These are phyloP conservation scores for Talaromyces sp. DNA, from an alignment of 2,329 filamentous ascomycete genomes.

Conservation along the genomic window DNA sequence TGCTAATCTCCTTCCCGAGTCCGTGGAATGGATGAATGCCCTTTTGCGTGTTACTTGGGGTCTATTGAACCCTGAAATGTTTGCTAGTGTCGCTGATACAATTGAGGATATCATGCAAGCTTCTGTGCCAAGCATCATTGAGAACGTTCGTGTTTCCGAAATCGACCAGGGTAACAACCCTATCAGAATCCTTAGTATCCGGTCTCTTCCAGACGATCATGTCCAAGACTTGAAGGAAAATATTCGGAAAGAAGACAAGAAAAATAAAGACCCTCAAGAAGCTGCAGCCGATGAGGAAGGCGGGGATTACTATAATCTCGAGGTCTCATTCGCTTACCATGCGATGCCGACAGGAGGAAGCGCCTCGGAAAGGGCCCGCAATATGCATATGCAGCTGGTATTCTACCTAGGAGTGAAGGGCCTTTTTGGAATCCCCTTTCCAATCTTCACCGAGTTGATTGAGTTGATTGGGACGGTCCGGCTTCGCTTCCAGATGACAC, in stretches of 20 bases:
- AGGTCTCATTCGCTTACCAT: constrained; percentile 87
- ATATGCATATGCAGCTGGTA: constrained; percentile 95
- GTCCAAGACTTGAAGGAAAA: constrained; percentile 77
- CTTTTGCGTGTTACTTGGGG: constrained; percentile 81
- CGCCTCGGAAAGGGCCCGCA: constrained; percentile 75
- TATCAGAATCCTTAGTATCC: constrained; percentile 77
- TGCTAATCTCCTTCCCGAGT: constrained; percentile 85
- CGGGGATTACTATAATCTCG: constrained; percentile 88
- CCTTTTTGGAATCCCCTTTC: constrained; percentile 80
- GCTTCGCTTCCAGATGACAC: constrained; percentile 76
- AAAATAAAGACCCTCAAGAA: constrained; percentile 79
- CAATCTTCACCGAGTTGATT: constrained; percentile 84
- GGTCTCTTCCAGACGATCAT: constrained; percentile 76
- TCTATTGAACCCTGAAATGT: constrained; percentile 92
- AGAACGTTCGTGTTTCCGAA: constrained; percentile 90
- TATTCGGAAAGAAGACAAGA: constrained; percentile 71
- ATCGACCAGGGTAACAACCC: constrained; percentile 93
- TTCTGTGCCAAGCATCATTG: constrained; percentile 82
- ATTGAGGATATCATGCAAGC: constrained; percentile 96
- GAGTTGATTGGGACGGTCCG: constrained; percentile 85
- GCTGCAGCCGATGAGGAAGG: constrained; percentile 84
- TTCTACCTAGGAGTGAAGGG: constrained; percentile 91
- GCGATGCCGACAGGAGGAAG: constrained; percentile 67
- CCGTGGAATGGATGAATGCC: constrained; percentile 94
- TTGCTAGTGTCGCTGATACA: constrained; percentile 84